These are phyloP conservation scores for Colletotrichum destructivum DNA, from an alignment of 2,329 filamentous ascomycete genomes.

Conservation along the genomic window DNA sequence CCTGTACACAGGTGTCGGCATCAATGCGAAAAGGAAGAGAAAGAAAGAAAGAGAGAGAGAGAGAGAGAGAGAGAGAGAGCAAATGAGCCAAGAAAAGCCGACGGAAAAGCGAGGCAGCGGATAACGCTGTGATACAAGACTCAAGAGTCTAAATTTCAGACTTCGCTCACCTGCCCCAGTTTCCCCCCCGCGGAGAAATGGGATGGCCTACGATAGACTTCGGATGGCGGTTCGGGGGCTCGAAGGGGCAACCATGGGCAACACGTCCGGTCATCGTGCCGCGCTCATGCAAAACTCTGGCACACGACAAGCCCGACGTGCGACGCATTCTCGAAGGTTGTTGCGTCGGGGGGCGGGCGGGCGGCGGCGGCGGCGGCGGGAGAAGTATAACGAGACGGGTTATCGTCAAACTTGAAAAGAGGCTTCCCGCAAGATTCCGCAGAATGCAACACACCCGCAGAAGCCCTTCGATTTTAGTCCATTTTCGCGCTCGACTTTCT, in stretches of 20 bases:
- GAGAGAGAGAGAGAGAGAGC: no score
- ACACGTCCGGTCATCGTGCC: neutral
- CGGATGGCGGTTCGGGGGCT: slow-evolving; percentile 11
- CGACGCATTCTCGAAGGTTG: no score
- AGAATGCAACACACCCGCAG: slow-evolving; percentile 34
- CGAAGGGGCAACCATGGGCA: slow-evolving; percentile 10
- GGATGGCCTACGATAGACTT: slow-evolving; percentile 8
- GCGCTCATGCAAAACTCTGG: neutral
- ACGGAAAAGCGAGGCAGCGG: slow-evolving; percentile 27
- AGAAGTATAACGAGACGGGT: neutral
- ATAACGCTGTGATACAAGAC: slow-evolving; percentile 25
- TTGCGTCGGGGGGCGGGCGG: no score
- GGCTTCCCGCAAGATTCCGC: slow-evolving; percentile 30
- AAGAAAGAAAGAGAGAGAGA: no score
- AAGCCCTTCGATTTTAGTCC: neutral
- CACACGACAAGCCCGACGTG: neutral
- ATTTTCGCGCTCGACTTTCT: neutral
- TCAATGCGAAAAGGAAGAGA: neutral
- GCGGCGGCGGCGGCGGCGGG: no score
- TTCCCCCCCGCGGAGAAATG: slow-evolving; percentile 11
- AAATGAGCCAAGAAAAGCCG: neutral
- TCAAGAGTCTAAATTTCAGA: slow-evolving; percentile 30
- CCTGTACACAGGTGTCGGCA: no score
- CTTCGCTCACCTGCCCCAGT: neutral
- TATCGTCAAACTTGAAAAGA: neutral